phyloP scores from a whole-genome alignment of 441 rosid genomes.

The Macaranga tanarius region DNA sequence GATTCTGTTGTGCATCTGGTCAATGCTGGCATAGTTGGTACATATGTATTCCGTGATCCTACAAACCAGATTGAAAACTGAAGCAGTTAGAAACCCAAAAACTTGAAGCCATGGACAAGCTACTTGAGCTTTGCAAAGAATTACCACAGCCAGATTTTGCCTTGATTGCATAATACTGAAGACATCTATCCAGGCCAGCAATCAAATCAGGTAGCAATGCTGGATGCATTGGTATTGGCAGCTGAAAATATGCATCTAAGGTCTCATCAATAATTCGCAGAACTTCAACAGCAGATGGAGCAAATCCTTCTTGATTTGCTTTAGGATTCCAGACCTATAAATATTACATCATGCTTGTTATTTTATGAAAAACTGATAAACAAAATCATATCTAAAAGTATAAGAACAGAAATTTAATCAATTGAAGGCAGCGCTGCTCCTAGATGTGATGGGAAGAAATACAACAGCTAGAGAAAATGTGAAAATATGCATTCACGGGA shows the following conservation, averaged over 20 bases:
- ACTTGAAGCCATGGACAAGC: constrained; percentile 7
- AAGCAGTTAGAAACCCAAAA: constrained; percentile 20
- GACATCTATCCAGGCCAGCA: constrained; percentile 81
- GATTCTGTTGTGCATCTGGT: constrained; percentile 76
- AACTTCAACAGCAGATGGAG: constrained; percentile 83
- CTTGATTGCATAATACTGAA: constrained; percentile 77
- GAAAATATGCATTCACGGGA: background rate
- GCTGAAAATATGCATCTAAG: constrained; percentile 85
- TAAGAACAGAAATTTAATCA: constrained; percentile 3
- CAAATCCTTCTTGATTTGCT: constrained; percentile 66
- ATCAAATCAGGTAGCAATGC: constrained; percentile 84
- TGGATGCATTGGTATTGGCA: constrained; percentile 95
- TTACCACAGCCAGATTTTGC: constrained; percentile 95
- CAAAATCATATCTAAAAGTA: constrained; percentile 11
- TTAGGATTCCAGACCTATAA: constrained; percentile 69
- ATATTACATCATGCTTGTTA: constrained; percentile 21
- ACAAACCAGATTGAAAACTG: constrained; percentile 23
- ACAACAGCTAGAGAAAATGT: background rate
- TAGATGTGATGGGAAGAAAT: background rate
- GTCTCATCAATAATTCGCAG: constrained; percentile 80
- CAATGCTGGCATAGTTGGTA: constrained; percentile 93
- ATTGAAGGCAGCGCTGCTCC: background rate
- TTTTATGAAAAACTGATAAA: constrained; percentile 12
- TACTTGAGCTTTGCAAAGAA: constrained; percentile 23
- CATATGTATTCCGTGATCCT: constrained; percentile 73